Evolutionary conservation across 805 yeast species (phyloP), one percentile per base, ranked within the genome.

Genomic region (Yarrowia sp.): DNA sequence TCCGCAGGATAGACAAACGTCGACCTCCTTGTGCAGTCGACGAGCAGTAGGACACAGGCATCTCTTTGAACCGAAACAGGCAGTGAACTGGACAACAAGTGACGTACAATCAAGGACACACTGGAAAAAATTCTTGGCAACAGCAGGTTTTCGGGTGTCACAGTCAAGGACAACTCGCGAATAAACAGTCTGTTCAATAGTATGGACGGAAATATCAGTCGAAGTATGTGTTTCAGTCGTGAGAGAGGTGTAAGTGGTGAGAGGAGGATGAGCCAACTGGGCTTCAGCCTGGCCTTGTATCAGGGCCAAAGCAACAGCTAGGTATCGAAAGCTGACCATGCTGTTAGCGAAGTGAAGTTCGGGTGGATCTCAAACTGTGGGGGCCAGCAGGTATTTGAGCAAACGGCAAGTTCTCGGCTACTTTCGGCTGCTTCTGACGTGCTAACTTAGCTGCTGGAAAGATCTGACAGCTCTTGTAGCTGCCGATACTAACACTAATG

Each of bases 1-100:
- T 12, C 49, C 49, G 7, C 49, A 44, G 12, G 49, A 20, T 15
- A 44, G 33, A 14, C 49, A 44, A 10, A n/a, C 14, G n/a, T 44
- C 49, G n/a, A 44, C 33, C n/a, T 44, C 5, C 9, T 12, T 5
- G 49, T 44, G 15, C n/a, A 19, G n/a, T 12, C 49, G 30, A 13
- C 49, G 33, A 20, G 49, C 33, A 2, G n/a, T 14, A 13, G 49
- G 49, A 14, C 49, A 44, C 49, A 44, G 13, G 49, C 49, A 44
- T 5, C n/a, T 13, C n/a, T 44, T 44, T 4, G 49, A 44, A 20
- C 49, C 49, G n/a, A 44, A 33, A 13, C 49, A 44, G 4, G 49
- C n/a, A 12, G 49, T 13, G 49, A 44, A 15, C 33, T 44, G 10
- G 49, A 44, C 8, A 20, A 33, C 33, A 6, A 44, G 33, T 7